phyloP scores from a whole-genome alignment of 805 yeast species.

The Isabelozyma pseudorhagii region DNA sequence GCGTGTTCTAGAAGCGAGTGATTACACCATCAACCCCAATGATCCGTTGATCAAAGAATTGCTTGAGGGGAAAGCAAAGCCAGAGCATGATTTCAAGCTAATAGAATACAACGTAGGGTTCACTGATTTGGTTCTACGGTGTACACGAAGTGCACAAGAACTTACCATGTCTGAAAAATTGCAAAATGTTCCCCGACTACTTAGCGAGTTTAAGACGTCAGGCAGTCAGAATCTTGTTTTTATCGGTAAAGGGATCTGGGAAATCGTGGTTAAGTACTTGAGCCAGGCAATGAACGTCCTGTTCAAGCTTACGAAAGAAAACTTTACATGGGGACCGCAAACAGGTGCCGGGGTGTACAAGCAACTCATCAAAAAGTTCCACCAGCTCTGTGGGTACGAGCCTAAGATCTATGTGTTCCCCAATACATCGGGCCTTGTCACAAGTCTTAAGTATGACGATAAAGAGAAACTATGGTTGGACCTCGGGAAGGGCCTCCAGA shows the following conservation, averaged over 20 bases:
- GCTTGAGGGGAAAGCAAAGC: slow-evolving; percentile 12
- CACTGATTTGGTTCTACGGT: slow-evolving; percentile 65
- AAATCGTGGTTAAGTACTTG: slow-evolving; percentile 42
- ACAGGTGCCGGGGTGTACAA: slow-evolving; percentile 16
- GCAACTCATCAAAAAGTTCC: slow-evolving; percentile 14
- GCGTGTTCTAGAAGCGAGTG: slow-evolving; percentile 7
- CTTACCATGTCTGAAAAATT: slow-evolving; percentile 50
- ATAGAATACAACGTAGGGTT: slow-evolving; percentile 55
- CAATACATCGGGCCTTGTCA: slow-evolving; percentile 70
- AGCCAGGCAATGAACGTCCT: slow-evolving; percentile 21
- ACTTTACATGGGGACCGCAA: slow-evolving; percentile 55
- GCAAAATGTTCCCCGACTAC: slow-evolving; percentile 50
- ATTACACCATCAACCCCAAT: not conserved
- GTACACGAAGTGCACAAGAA: slow-evolving; percentile 59
- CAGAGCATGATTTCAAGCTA: slow-evolving; percentile 41
- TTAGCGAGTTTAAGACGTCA: slow-evolving; percentile 37
- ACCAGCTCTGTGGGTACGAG: slow-evolving; percentile 10
- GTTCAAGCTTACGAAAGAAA: slow-evolving; percentile 17
- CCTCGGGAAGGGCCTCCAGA: slow-evolving; percentile 14
- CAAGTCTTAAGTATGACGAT: slow-evolving; percentile 41
- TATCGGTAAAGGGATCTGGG: slow-evolving; percentile 79
- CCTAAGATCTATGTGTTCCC: slow-evolving; percentile 58
- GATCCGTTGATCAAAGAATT: slow-evolving; percentile 12
- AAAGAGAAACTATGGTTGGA: slow-evolving; percentile 50
- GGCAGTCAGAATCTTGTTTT: slow-evolving; percentile 49